A percentile compares a stretch with the other conserved stretches of the same genome.
Evolutionary conservation across 2,329 filamentous ascomycete species (phyloP).

Genomic region (Beauveria rudraprayagi): DNA sequence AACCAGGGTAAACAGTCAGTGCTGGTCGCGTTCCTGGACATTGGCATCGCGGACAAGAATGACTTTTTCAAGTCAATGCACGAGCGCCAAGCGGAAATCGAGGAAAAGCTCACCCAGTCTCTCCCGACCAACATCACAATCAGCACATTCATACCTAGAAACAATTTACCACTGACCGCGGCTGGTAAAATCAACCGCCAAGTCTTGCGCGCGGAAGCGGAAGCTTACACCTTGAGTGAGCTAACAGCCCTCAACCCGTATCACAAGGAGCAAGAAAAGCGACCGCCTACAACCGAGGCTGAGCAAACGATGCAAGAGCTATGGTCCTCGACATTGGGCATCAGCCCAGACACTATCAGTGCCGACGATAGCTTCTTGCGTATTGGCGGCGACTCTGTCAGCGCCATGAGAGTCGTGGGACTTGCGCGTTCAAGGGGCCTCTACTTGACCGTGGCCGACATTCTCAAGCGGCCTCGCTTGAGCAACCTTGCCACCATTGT

Average conservation of each 20-base stretch:
- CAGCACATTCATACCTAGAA: not conserved
- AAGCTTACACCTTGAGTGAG: not conserved
- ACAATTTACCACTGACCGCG: not conserved
- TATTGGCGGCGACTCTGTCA: constrained; percentile 32
- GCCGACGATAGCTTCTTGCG: constrained; percentile 7
- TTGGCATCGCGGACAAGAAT: not conserved
- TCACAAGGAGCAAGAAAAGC: not conserved
- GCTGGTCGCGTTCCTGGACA: not conserved
- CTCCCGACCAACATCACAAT: constrained; percentile 2
- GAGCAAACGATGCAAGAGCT: not conserved
- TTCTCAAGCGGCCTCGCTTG: constrained; percentile 37
- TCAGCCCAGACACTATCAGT: constrained; percentile 12
- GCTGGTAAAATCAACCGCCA: constrained; percentile 3
- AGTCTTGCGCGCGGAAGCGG: not conserved
- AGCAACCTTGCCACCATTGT: constrained; percentile 33
- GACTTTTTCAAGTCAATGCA: not conserved
- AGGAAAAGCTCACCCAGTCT: not conserved
- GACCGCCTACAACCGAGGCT: not conserved
- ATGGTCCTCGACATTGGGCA: not conserved
- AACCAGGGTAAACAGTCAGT: not conserved
- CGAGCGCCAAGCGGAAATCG: not conserved
- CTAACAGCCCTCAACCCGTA: not conserved
- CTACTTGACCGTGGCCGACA: constrained; percentile 34
- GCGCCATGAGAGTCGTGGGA: constrained; percentile 41
- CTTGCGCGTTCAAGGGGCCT: constrained; percentile 30